Evolutionary conservation across 1,139 yeast species (phyloP), one percentile per base, ranked within the genome.

Genomic region (Hanseniaspora gamundiae): DNA sequence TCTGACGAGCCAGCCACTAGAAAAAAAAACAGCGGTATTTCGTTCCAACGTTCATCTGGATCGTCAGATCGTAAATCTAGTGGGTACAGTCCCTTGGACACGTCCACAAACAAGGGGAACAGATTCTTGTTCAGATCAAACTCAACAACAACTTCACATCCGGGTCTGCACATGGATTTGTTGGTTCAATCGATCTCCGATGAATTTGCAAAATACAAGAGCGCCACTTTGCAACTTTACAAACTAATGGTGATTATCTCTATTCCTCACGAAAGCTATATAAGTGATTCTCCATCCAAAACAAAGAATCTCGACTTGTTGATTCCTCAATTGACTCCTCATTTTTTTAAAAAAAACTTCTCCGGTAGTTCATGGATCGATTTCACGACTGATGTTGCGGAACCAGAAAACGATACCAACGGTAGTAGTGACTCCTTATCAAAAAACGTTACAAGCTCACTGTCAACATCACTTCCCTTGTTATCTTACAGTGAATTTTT

Each of bases 241-340:
- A 41, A 44, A n/a, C 14, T 38, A 5, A 21, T 44, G 22, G 14
- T 28, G 8, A 17, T 31, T 10, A 35, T 44, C 22, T 38, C 39
- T 29, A 41, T 39, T 10, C 40, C 30, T 27, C 31, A 39, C 14
- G 22, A 33, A 14, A 14, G 16, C 8, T 14, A 11, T 6, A 2
- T 9, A 24, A 24, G 9, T 7, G 26, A 24, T 6, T 9, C 6
- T 24, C 26, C 26, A 24, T 6, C n/a, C 13, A 21, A 30, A 24
- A 26, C 19, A 13, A 38, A 27, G 11, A 33, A 16, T 11, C 31
- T 27, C 19, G 27, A 33, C n/a, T 17, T 8, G 13, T 33, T 20
- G 5, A 44, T 44, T 11, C 47, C 43, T 7, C 47, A 44, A 19
- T 20, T 44, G 2, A 28, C 33, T 7, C 47, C 47, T 1, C 44